Conservation (phyloP, 192 early-diverging fungal species). For the Backusella psychrophila region DNA sequence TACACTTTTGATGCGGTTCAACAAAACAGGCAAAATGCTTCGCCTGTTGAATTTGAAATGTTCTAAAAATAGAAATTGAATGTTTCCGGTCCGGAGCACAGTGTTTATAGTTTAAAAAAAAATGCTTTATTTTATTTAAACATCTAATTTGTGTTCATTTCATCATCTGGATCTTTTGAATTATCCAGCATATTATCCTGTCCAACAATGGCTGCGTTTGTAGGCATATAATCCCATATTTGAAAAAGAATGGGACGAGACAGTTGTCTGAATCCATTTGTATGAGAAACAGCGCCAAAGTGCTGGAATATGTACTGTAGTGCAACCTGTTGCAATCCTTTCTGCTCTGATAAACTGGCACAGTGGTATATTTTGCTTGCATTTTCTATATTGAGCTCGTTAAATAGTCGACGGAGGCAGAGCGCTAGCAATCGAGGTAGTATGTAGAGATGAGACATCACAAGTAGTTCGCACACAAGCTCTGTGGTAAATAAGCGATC, state of each 20-base stretch:
- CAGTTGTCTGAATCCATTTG: slow-evolving; percentile 50
- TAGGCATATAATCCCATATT: slow-evolving; percentile 59
- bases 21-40: not conserved
- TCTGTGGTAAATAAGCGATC: slow-evolving; percentile 32
- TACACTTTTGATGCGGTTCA: not conserved
- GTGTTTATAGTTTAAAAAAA: too few species aligned
- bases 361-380: slow-evolving; percentile 55
- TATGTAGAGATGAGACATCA: slow-evolving; percentile 62
- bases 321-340: slow-evolving; percentile 48
- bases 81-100: not conserved
- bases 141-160: not conserved
- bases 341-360: slow-evolving; percentile 49
- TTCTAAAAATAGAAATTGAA: not conserved
- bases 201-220: slow-evolving; percentile 31
- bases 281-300: slow-evolving; percentile 62
- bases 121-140: not conserved
- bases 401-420: slow-evolving; percentile 44
- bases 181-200: slow-evolving; percentile 2
- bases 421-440: slow-evolving; percentile 51
- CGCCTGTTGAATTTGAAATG: not conserved
- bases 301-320: slow-evolving; percentile 56
- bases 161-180: not conserved
- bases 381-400: slow-evolving; percentile 48
- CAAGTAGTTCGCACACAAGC: slow-evolving; percentile 50
- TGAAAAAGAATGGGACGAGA: slow-evolving; percentile 51